Evolutionary conservation across 176 grass and related monocot species (phyloP).

Genomic region (Olyra latifolia): DNA sequence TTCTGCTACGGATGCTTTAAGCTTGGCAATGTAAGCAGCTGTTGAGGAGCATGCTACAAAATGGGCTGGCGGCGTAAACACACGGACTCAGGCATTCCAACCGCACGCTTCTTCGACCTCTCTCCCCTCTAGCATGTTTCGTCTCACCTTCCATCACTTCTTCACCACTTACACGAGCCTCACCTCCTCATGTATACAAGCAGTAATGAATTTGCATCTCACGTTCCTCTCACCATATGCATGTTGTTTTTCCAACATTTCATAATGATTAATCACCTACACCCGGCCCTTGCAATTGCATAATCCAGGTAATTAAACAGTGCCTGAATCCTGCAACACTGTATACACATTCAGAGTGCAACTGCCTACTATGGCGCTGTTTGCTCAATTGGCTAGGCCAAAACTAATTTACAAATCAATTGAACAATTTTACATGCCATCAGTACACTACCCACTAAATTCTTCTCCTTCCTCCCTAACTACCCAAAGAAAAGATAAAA

Average conservation of each 20-base stretch:
- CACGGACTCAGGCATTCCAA: too few relatives aligned
- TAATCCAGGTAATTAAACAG: neutral
- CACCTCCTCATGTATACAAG: too few relatives aligned
- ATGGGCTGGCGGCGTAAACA: too few relatives aligned
- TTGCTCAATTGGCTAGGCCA: conserved; percentile 25
- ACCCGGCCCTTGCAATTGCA: neutral
- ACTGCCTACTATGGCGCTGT: conserved; percentile 5
- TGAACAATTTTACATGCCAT: conserved; percentile 28
- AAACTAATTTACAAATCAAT: conserved; percentile 55
- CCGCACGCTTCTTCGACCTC: too few relatives aligned
- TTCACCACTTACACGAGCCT: too few relatives aligned
- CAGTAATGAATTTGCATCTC: neutral
- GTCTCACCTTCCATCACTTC: too few relatives aligned
- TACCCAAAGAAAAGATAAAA: conserved; percentile 15
- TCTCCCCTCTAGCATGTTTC: too few relatives aligned
- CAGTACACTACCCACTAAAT: conserved; percentile 17
- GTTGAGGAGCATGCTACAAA: too few relatives aligned
- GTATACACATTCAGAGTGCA: neutral
- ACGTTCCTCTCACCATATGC: neutral
- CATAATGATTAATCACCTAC: neutral
- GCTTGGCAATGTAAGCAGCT: too few relatives aligned
- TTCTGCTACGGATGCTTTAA: too few relatives aligned
- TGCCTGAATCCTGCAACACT: too few relatives aligned
- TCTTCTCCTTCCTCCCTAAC: neutral
- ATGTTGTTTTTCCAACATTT: neutral